Base-by-base conservation (phyloP, 2,329 filamentous ascomycete genomes). In the Daldinia sp. region DNA sequence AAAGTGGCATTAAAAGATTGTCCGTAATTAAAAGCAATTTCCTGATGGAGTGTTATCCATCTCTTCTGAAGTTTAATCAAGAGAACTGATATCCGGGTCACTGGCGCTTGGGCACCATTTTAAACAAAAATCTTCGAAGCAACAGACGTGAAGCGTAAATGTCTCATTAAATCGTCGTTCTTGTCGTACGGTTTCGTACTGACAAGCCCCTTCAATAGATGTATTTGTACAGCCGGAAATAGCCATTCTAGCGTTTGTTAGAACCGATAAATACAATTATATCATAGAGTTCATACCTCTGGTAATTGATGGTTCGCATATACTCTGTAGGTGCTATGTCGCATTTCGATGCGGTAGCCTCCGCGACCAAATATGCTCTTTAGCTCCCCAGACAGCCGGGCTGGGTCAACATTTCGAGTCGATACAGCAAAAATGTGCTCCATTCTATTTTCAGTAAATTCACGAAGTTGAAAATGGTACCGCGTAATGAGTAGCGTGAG, bases 321-420 rank as follows among this genome's bases (percentile, higher is more conserved):
- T 9, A 64, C 55, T 18, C 26, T 64, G 20, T 64, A 64, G 23
- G 61, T 64, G 28, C 61, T 53, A n/a, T 64, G 54, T 59, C 55
- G 28, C 61, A 64, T 64, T 50, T 64, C 61, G 20, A 64, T 64
- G 33, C 44, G 61, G 28, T 44, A 64, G 15, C 54, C 61, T 4
- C 42, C 61, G 15, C 54, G 54, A 9, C 61, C 61, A 30, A 64
- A 64, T 48, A 42, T 64, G 20, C 28, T 54, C 46, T 39, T 64
- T 15, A 64, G 35, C 28, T 44, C 35, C 9, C 30, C 51, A 18
- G 61, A 41, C 12, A 64, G 55, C 10, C 33, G 56, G 13, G 54
- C 55, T n/a, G 26, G 61, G n/a, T 64, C 61, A 4, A 59, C 35
- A 26, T 59, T 50, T 4, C 46, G 18, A 6, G 61, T 54, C 3